Conservation (phyloP, 169 alveolate genomes). For the Plasmodium knowlesi region DNA sequence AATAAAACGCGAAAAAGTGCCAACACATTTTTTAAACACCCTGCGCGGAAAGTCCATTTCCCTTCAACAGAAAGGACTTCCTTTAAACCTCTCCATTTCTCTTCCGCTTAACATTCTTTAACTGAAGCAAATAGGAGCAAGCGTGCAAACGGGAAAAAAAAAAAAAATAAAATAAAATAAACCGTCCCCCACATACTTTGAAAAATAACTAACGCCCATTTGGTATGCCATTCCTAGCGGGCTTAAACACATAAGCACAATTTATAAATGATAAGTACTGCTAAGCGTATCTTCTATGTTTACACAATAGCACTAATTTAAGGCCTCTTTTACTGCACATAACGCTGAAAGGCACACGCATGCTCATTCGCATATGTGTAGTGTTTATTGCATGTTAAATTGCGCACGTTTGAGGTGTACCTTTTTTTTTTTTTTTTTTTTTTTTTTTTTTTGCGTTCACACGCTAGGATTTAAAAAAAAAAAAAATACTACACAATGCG, state of each 20-base stretch:
- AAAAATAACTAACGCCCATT: background rate
- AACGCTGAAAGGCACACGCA: background rate
- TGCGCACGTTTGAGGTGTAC: background rate
- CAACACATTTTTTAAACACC: background rate
- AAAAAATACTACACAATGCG: background rate
- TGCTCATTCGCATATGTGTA: background rate
- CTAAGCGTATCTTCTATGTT: background rate
- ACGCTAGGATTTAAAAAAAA: too few relatives aligned
- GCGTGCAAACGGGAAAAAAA: background rate
- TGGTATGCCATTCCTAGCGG: background rate
- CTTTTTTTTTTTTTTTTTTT: slow-evolving; percentile 6
- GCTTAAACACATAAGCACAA: background rate
- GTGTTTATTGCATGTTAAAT: background rate
- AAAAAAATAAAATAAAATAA: background rate
- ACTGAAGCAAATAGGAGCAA: background rate
- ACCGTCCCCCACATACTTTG: background rate
- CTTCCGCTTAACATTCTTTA: background rate
- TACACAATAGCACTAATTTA: background rate
- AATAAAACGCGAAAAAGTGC: background rate
- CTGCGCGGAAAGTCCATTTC: background rate
- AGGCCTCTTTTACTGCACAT: background rate
- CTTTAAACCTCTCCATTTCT: background rate
- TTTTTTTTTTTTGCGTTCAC: background rate
- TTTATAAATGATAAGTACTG: background rate
- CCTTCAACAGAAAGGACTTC: background rate